Evolutionary conservation across 2,329 filamentous ascomycete species (phyloP).

Genomic region (Amauroascus niger): DNA sequence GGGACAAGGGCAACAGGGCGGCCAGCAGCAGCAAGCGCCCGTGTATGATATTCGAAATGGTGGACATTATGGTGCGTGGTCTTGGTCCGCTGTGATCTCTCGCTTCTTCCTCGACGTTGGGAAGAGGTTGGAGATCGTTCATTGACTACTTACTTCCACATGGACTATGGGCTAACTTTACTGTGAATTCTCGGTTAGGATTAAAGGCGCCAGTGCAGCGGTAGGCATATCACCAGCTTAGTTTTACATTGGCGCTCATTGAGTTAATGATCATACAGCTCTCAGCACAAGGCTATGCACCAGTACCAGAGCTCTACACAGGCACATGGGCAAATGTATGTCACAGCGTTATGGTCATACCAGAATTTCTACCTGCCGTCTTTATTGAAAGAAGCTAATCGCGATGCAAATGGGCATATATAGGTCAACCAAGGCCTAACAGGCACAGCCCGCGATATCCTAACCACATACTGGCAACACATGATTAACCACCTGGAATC

Average conservation of each 20-base stretch:
- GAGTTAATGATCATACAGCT: slow-evolving; percentile 46
- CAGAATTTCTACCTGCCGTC: not conserved
- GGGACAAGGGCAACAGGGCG: slow-evolving; percentile 7
- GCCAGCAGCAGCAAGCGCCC: slow-evolving; percentile 51
- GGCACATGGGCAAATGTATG: slow-evolving; percentile 90
- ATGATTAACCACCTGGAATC: slow-evolving; percentile 91
- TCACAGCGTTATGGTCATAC: slow-evolving; percentile 14
- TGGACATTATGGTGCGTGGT: slow-evolving; percentile 62
- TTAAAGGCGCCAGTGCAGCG: slow-evolving; percentile 55
- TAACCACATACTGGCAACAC: slow-evolving; percentile 99
- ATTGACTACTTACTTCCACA: no score
- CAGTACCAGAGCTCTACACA: slow-evolving; percentile 81
- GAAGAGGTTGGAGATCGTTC: no score
- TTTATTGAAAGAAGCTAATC: slow-evolving; percentile 19
- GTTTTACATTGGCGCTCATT: not conserved
- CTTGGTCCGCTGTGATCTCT: not conserved
- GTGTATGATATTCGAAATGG: slow-evolving; percentile 65
- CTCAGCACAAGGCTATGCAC: slow-evolving; percentile 75
- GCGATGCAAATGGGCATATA: slow-evolving; percentile 9
- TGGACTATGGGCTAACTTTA: not conserved
- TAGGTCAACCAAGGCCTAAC: slow-evolving; percentile 92
- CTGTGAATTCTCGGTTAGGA: slow-evolving; percentile 1
- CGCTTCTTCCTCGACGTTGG: not conserved
- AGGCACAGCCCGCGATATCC: slow-evolving; percentile 87
- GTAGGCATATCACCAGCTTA: slow-evolving; percentile 36